Base-by-base conservation (phyloP, 768 basidiomycete species). In the Agrocybe praecox region DNA sequence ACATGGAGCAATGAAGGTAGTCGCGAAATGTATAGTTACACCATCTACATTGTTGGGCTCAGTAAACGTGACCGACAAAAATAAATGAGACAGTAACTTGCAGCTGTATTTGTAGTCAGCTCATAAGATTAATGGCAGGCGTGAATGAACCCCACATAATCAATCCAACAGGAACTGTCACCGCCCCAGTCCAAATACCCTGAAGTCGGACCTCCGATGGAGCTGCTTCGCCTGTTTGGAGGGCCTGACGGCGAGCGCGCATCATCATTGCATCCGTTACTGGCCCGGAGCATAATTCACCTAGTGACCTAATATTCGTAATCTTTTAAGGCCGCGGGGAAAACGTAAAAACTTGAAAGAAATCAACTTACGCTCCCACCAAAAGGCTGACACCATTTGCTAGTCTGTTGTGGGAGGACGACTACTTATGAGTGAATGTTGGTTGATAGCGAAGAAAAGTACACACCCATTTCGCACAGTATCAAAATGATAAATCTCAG, bases 141-240 rank as follows among this genome's bases (percentile, higher is more conserved):
- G 32, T 32, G 12, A 33, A 9, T 19, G 12, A 18, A 24, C 59
- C 70, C 42, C 26, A 76, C 74, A 74, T 74, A 6, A 74, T 52
- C 21, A 75, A 58, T 18, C 74, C 72, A 11, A 64, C 56, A 48
- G 74, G 74, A 11, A 73, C 74, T 5, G 68, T 65, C 21, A 75
- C 60, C n/a, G 70, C 72, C 2, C 74, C 73, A 23, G 74, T 72
- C 74, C 74, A 74, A 26, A 75, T 75, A 11, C 74, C 73, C 15
- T 72, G 72, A n/a, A 76, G 61, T 1, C 74, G 69, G 53, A 74
- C 67, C 56, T 75, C 73, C 3, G 69, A 61, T 19, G 73, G 55
- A 1, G 66, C 70, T 9, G 62, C 57, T 26, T 61, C 61, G 6
- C 71, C 72, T 4, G 61, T 55, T 17, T 59, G 46, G 0, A 71